These are phyloP conservation scores for Pezicula carpinea DNA, from an alignment of 2,329 filamentous ascomycete species.

Conservation along the genomic window DNA sequence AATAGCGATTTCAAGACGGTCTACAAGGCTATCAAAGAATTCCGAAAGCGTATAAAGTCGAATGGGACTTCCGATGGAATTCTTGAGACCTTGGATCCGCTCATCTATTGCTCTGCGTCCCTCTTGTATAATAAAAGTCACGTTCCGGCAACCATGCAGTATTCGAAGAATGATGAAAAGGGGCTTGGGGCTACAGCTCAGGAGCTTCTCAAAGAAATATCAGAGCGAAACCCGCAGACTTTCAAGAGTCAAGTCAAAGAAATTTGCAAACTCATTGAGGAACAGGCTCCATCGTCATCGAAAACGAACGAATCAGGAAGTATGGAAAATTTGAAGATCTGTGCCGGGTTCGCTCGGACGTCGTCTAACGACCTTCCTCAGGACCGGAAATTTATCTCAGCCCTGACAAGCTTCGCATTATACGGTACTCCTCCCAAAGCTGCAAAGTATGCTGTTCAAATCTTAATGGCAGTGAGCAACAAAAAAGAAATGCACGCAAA, in stretches of 20 bases:
- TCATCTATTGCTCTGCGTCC: constrained; percentile 79
- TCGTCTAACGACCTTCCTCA: constrained; percentile 79
- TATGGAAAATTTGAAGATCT: constrained; percentile 91
- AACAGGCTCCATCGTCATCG: constrained; percentile 68
- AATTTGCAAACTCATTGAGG: constrained; percentile 79
- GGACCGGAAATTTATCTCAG: constrained; percentile 75
- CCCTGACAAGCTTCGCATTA: constrained; percentile 77
- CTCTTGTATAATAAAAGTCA: constrained; percentile 94
- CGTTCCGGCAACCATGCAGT: constrained; percentile 82
- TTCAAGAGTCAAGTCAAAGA: constrained; percentile 92
- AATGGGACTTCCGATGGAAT: constrained; percentile 54
- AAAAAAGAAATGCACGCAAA: constrained; percentile 81
- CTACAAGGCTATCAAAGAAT: constrained; percentile 82
- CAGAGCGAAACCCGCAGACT: constrained; percentile 79
- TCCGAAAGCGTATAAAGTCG: constrained; percentile 74
- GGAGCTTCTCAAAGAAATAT: constrained; percentile 88
- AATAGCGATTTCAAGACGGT: constrained; percentile 92
- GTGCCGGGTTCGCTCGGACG: constrained; percentile 82
- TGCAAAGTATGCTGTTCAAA: constrained; percentile 90
- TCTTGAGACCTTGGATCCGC: constrained; percentile 73
- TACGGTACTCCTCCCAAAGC: constrained; percentile 77
- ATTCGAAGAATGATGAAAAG: constrained; percentile 77
- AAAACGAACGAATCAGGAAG: constrained; percentile 65
- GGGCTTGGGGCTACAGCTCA: constrained; percentile 76
- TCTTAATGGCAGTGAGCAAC: constrained; percentile 69